Base-by-base conservation (phyloP, 345 rosid species). In the Eucalyptus microcorys region DNA sequence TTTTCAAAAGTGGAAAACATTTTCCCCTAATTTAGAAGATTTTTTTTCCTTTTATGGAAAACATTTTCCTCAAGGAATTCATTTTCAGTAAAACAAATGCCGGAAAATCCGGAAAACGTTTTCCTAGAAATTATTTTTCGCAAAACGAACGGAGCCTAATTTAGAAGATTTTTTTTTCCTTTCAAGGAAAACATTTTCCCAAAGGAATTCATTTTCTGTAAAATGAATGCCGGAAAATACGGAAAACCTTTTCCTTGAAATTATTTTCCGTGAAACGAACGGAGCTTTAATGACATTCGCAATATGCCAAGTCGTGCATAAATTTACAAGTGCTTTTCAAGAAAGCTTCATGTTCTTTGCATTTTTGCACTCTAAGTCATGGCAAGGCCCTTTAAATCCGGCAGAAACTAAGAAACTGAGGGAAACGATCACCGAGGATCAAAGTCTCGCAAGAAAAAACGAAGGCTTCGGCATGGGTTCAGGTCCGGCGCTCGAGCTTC, bases 171-270 rank as follows among this genome's bases (percentile, higher is more conserved):
- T 15, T 14, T 14, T 3, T 49, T 49, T 49, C 19, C 1, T 49
- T 49, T 49, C 7, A 15, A 14, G 52, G 1, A 49, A 49, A 49
- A 15, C 3, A 49, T 14, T 49, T 49, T 49, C 3, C 6, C 0
- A 0, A 49, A 49, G 3, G 7, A 49, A 49, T 14, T 49, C 7
- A 49, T 49, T 49, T 49, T 14, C 3, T 0, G 3, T 49, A 6
- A 49, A 49, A 49, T 3, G 7, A 49, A 49, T 1, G 7, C 6
- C 1, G 3, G 0, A 14, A 49, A 49, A 49, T 49, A 5, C 3
- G 17, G 7, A 15, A 49, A 49, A 49, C 7, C 0, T 49, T 49
- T 49, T 14, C 6, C 0, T 0, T 2, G 0, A 49, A 49, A 49
- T 14, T 49, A 14, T 49, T 49, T 49, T 49, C 3, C 7, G 3